Evolutionary conservation across 805 yeast species (phyloP).

Genomic region (Saccharomyces paradoxus): DNA sequence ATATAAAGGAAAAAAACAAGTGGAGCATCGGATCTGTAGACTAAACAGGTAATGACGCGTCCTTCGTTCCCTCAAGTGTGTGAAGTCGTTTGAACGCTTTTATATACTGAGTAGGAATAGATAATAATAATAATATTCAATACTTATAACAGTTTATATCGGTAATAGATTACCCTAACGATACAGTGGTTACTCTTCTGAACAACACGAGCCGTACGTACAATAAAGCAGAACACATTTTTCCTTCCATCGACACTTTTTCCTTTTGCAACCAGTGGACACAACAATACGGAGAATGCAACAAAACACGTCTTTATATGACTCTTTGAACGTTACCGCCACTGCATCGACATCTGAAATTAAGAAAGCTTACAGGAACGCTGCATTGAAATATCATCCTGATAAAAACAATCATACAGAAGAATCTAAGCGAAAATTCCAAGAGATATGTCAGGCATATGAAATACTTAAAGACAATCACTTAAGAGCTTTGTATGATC

Average conservation of each 20-base stretch:
- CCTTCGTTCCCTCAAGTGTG: not conserved
- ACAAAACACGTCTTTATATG: slow-evolving; percentile 35
- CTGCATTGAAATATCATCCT: slow-evolving; percentile 54
- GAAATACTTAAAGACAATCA: slow-evolving; percentile 45
- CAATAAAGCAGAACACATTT: not conserved
- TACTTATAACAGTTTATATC: not conserved
- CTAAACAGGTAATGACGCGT: not conserved
- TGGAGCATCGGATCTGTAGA: slow-evolving; percentile 3
- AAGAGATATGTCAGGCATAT: slow-evolving; percentile 59
- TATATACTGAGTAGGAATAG: not conserved
- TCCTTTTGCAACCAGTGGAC: not conserved
- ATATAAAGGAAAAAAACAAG: slow-evolving; percentile 1
- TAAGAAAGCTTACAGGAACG: slow-evolving; percentile 46
- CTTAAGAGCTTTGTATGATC: slow-evolving; percentile 44
- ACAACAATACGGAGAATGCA: not conserved
- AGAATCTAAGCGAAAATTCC: slow-evolving; percentile 46
- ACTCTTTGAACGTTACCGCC: slow-evolving; percentile 45
- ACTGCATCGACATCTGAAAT: slow-evolving; percentile 41
- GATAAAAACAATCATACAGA: slow-evolving; percentile 50
- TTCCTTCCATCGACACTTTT: not conserved
- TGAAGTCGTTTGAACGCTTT: not conserved
- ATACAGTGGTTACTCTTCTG: not conserved
- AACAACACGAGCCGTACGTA: not conserved
- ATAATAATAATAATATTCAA: not conserved
- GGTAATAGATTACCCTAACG: not conserved